Percentiles rank a stretch among this genome's conserved stretches.
Conservation (phyloP, 345 rosid genomes). For the Lepidium africanum region DNA sequence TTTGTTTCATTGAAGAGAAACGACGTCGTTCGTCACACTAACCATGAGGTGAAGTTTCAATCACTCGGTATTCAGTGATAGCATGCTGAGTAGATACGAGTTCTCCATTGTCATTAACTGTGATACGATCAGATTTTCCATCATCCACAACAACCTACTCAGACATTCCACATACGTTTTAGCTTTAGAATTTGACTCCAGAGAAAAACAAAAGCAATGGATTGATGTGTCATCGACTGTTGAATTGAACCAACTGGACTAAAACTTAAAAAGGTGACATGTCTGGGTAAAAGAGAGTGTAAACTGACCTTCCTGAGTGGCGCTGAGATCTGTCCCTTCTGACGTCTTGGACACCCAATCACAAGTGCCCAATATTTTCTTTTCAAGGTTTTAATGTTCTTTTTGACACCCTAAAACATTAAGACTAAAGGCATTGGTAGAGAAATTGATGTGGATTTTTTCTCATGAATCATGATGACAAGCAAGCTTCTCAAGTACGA, state of each 20-base stretch:
- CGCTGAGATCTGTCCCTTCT: slow-evolving; percentile 63
- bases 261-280: background rate
- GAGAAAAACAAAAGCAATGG: background rate
- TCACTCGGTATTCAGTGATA: slow-evolving; percentile 68
- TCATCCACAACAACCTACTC: slow-evolving; percentile 68
- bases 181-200: background rate
- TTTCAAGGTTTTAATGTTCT: slow-evolving; percentile 44
- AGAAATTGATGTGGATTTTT: background rate
- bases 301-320: slow-evolving; percentile 69
- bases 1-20: background rate
- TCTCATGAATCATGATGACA: background rate
- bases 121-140: slow-evolving; percentile 90
- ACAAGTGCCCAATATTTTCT: slow-evolving; percentile 84
- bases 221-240: background rate
- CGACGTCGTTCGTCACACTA: slow-evolving; percentile 12
- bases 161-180: background rate
- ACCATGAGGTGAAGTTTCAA: slow-evolving; percentile 62
- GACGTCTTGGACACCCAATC: slow-evolving; percentile 61
- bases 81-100: slow-evolving; percentile 63
- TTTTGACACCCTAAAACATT: slow-evolving; percentile 37
- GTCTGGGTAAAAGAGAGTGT: background rate
- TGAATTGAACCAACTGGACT: background rate
- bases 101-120: slow-evolving; percentile 41
- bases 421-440: background rate
- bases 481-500: slow-evolving; percentile 5